These are phyloP conservation scores for Monoraphidium neglectum DNA, from an alignment of 139 green algal species.

Conservation along the genomic window DNA sequence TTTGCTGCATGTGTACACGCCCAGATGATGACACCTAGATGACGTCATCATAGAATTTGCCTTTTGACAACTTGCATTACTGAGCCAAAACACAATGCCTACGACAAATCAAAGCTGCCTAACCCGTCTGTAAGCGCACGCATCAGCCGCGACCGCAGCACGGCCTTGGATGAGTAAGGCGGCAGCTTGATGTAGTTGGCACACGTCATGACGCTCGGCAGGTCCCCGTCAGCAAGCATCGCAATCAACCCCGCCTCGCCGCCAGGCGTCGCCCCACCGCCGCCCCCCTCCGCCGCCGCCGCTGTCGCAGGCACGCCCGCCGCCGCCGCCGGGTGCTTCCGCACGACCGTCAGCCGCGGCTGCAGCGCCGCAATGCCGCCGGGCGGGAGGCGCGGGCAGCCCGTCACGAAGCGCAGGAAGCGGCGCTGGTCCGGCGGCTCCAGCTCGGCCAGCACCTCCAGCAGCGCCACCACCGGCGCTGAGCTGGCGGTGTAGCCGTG, in stretches of 20 bases:
- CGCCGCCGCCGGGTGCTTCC: constrained; percentile 74
- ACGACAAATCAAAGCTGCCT: constrained; percentile 95
- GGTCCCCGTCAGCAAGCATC: constrained; percentile 73
- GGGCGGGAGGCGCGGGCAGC: constrained; percentile 89
- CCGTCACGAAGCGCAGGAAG: constrained; percentile 98
- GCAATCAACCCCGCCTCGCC: background rate
- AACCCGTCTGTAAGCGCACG: constrained; percentile 93
- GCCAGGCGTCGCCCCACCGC: constrained; percentile 18
- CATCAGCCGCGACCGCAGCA: constrained; percentile 82
- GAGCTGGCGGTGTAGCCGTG: constrained; percentile 88
- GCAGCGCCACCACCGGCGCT: constrained; percentile 54
- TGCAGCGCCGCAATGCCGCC: constrained; percentile 90
- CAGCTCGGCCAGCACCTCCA: constrained; percentile 91
- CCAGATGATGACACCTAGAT: too few relatives aligned
- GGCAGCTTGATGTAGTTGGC: constrained; percentile 99
- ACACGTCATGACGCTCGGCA: constrained; percentile 99
- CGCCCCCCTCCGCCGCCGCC: background rate
- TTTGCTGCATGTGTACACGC: too few relatives aligned
- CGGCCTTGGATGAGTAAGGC: constrained; percentile 90
- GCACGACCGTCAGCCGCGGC: constrained; percentile 95
- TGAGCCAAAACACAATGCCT: too few relatives aligned
- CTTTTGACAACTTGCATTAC: too few relatives aligned
- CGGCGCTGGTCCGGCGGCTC: constrained; percentile 80
- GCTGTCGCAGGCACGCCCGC: background rate
- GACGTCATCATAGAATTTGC: too few relatives aligned